Percentiles rank a stretch among this genome's conserved stretches.
Conservation (phyloP, 140 eudicot species). For the Anethum foeniculum region DNA sequence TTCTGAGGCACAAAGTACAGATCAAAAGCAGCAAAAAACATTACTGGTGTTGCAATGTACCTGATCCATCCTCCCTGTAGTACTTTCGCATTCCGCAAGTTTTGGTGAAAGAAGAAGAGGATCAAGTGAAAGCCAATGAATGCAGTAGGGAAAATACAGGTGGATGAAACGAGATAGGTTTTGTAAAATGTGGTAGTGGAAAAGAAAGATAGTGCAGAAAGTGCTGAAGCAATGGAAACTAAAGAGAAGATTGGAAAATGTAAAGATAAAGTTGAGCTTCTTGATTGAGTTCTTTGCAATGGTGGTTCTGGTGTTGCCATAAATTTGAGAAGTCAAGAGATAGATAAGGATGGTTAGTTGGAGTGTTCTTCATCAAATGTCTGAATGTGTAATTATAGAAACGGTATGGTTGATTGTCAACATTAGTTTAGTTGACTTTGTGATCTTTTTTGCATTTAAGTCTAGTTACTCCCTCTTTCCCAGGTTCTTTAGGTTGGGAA, state of each 20-base stretch:
- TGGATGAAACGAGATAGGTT: not conserved
- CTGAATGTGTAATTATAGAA: not conserved
- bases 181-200: conserved; percentile 15
- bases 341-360: not conserved
- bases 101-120: conserved; percentile 14
- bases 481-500: too few relatives aligned
- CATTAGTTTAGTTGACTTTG: conserved; percentile 11
- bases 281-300: not conserved
- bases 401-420: conserved; percentile 1
- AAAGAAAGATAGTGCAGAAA: conserved; percentile 14
- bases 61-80: conserved; percentile 10
- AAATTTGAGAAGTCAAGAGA: not conserved
- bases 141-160: conserved; percentile 10
- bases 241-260: conserved; percentile 13
- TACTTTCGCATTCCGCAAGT: not conserved
- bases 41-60: conserved; percentile 14
- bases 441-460: not conserved
- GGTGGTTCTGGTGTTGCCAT: not conserved
- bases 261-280: not conserved
- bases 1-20: conserved; percentile 19
- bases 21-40: not conserved
- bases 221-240: conserved; percentile 17
- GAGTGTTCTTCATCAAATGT: not conserved
- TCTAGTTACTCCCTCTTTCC: too few relatives aligned
- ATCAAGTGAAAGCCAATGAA: conserved; percentile 19